phyloP scores from a whole-genome alignment of 441 rosid species.

The Isatis lusitanica region DNA sequence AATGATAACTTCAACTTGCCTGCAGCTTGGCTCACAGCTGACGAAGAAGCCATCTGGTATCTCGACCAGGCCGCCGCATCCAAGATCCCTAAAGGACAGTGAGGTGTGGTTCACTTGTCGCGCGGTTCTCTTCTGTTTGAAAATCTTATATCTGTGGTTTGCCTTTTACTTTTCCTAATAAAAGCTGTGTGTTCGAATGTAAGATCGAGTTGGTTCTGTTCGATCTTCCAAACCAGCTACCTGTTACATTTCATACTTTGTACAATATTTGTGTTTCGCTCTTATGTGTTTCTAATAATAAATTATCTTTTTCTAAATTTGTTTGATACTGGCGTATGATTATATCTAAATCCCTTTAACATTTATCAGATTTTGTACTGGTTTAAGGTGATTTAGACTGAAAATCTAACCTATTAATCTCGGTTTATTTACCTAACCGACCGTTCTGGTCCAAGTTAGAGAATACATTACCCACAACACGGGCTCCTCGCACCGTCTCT shows the following conservation, averaged over 20 bases:
- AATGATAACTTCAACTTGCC: constrained; percentile 41
- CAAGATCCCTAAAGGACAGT: constrained; percentile 32
- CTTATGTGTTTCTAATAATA: neutral
- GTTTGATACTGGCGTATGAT: neutral
- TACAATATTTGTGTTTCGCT: neutral
- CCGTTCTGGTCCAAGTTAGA: neutral
- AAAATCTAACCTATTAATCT: neutral
- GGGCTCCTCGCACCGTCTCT: no score
- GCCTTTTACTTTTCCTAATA: neutral
- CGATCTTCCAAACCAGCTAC: neutral
- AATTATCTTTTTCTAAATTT: neutral
- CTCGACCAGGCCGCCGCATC: constrained; percentile 83
- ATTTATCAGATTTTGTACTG: neutral
- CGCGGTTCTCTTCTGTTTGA: neutral
- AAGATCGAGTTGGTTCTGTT: neutral
- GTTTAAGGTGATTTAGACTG: neutral
- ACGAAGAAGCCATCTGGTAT: constrained; percentile 66
- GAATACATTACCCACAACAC: no score
- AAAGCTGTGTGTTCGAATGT: neutral
- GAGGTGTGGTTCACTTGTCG: neutral
- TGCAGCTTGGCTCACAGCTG: constrained; percentile 62
- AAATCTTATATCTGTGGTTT: neutral
- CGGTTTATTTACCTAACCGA: neutral
- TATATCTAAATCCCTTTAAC: no score
- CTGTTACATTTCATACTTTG: neutral